phyloP scores from a whole-genome alignment of 345 rosid species.

The Firmiana major region DNA sequence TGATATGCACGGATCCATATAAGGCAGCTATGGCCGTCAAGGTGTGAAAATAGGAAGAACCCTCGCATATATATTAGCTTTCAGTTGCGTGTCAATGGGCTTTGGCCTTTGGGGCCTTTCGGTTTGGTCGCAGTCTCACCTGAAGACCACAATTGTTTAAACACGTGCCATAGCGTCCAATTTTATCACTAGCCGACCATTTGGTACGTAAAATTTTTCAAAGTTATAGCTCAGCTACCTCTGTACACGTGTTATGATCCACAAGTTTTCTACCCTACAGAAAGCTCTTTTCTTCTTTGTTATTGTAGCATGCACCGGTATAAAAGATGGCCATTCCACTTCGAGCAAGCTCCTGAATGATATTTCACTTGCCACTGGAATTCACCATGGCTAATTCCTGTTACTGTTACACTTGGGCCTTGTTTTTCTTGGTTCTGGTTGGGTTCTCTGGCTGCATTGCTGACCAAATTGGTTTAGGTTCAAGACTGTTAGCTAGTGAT shows the following conservation, averaged over 20 bases:
- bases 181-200: slow-evolving; percentile 41
- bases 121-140: not conserved
- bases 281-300: slow-evolving; percentile 9
- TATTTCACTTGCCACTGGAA: slow-evolving; percentile 12
- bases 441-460: slow-evolving; percentile 30
- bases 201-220: slow-evolving; percentile 30
- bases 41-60: too few species aligned
- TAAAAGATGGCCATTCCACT: slow-evolving; percentile 18
- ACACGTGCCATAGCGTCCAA: slow-evolving; percentile 20
- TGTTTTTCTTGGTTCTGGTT: slow-evolving; percentile 17
- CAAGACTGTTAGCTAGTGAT: slow-evolving; percentile 50
- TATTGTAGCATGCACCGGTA: slow-evolving; percentile 15
- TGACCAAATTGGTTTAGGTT: slow-evolving; percentile 47
- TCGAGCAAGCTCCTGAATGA: slow-evolving; percentile 12
- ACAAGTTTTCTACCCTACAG: not conserved
- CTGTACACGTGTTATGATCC: slow-evolving; percentile 34
- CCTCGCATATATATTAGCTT: not conserved
- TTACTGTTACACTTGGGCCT: slow-evolving; percentile 2
- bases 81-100: slow-evolving; percentile 12
- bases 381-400: slow-evolving; percentile 24
- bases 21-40: not conserved
- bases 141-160: not conserved
- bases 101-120: not conserved
- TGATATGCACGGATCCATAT: not conserved
- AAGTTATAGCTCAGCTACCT: slow-evolving; percentile 70